Evolutionary conservation across 768 basidiomycete genomes (phyloP).

Genomic region (Psilocybe sp.): DNA sequence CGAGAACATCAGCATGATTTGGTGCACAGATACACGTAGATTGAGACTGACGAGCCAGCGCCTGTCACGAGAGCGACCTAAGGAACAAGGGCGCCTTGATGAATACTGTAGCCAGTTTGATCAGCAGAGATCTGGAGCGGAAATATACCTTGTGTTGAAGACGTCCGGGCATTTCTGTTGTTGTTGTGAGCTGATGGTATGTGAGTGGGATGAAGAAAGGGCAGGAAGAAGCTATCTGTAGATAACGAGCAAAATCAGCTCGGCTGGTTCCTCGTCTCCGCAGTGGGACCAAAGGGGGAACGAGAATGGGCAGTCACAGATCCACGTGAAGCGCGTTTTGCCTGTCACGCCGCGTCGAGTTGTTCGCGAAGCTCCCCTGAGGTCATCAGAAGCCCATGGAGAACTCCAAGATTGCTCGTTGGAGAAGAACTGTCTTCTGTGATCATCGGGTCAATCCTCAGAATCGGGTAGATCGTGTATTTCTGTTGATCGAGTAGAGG

Average conservation of each 20-base stretch:
- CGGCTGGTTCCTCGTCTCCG: background rate
- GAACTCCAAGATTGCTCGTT: background rate
- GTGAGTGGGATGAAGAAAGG: conserved; percentile 7
- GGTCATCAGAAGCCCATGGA: background rate
- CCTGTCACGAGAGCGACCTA: conserved; percentile 84
- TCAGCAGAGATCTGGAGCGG: background rate
- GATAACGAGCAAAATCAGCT: conserved; percentile 11
- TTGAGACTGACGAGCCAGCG: conserved; percentile 72
- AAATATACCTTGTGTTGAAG: conserved; percentile 59
- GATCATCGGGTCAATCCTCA: no score
- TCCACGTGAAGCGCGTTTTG: conserved; percentile 1
- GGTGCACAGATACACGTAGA: conserved; percentile 6
- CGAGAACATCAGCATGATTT: conserved; percentile 17
- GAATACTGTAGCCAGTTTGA: conserved; percentile 1
- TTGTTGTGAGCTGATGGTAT: conserved; percentile 4
- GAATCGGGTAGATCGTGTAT: no score
- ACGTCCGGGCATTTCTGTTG: conserved; percentile 54
- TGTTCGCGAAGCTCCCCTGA: background rate
- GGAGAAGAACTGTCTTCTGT: background rate
- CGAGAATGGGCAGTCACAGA: conserved; percentile 7
- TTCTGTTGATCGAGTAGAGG: no score
- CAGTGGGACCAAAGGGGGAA: background rate
- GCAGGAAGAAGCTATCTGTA: background rate
- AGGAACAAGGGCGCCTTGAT: conserved; percentile 1
- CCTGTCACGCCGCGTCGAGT: conserved; percentile 1